phyloP scores from a whole-genome alignment of 345 rosid species.

The Camelina neglecta region DNA sequence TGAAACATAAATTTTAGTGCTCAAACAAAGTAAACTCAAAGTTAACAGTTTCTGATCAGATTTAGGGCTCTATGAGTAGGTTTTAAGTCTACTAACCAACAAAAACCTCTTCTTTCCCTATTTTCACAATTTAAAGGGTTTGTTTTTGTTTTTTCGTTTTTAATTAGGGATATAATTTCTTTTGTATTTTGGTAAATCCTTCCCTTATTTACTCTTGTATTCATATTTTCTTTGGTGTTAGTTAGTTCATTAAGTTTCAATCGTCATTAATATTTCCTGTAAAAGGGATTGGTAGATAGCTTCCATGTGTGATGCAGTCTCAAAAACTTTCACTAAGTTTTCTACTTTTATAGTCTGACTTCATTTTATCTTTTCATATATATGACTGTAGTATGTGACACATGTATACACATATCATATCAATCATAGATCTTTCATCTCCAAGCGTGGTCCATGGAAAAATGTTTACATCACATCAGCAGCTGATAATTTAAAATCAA shows the following conservation, averaged over 20 bases:
- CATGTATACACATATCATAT: constrained; percentile 35
- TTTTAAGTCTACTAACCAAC: constrained; percentile 28
- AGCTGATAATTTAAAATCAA: constrained; percentile 19
- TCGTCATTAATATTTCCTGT: constrained; percentile 31
- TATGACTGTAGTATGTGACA: constrained; percentile 37
- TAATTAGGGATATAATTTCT: background rate
- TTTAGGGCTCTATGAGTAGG: constrained; percentile 45
- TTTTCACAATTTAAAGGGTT: constrained; percentile 11
- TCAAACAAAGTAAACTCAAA: constrained; percentile 41
- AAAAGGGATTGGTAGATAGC: constrained; percentile 36
- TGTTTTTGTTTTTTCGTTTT: background rate
- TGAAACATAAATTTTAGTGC: constrained; percentile 41
- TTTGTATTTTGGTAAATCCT: constrained; percentile 1
- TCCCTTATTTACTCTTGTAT: background rate
- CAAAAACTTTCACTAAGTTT: constrained; percentile 34
- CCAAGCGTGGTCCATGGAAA: constrained; percentile 46
- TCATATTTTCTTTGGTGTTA: background rate
- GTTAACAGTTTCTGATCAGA: constrained; percentile 40
- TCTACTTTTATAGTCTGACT: constrained; percentile 41
- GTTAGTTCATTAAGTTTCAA: constrained; percentile 15
- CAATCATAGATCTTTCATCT: constrained; percentile 46
- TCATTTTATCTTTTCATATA: constrained; percentile 22
- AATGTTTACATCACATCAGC: constrained; percentile 45
- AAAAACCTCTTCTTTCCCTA: constrained; percentile 23
- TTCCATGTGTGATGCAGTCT: constrained; percentile 41